Conservation (phyloP, 2,329 filamentous ascomycete species). For the Colletotrichum trifolii region DNA sequence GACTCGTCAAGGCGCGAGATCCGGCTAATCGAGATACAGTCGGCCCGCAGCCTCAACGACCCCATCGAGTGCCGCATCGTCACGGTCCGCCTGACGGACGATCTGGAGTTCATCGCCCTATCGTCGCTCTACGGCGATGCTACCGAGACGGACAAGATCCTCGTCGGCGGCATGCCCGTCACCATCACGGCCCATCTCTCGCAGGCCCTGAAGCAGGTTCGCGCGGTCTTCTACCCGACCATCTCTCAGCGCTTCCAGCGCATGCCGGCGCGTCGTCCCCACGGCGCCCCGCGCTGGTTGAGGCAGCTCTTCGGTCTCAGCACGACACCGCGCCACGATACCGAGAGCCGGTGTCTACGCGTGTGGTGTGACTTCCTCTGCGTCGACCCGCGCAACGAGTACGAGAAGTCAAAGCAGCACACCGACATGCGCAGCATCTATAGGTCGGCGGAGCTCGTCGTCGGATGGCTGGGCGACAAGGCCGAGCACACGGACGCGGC, state of each 20-base stretch:
- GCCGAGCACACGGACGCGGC: constrained; percentile 42
- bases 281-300: constrained; percentile 39
- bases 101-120: constrained; percentile 44
- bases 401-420: constrained; percentile 43
- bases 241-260: constrained; percentile 38
- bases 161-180: constrained; percentile 42
- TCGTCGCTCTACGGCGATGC: constrained; percentile 45
- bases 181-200: constrained; percentile 43
- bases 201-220: constrained; percentile 46
- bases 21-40: constrained; percentile 48
- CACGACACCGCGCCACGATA: constrained; percentile 19
- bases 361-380: constrained; percentile 48
- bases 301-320: constrained; percentile 36
- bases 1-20: constrained; percentile 43
- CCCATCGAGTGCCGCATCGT: constrained; percentile 48
- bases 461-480: constrained; percentile 48
- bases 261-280: constrained; percentile 30
- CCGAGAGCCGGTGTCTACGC: constrained; percentile 36
- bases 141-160: constrained; percentile 44
- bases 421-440: constrained; percentile 45
- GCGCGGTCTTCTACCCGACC: constrained; percentile 46
- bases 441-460: constrained; percentile 45
- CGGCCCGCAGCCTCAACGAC: constrained; percentile 42
- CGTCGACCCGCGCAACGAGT: constrained; percentile 42
- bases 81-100: constrained; percentile 42